Evolutionary conservation across 768 basidiomycete genomes (phyloP).

Genomic region (Crepidotus variabilis): DNA sequence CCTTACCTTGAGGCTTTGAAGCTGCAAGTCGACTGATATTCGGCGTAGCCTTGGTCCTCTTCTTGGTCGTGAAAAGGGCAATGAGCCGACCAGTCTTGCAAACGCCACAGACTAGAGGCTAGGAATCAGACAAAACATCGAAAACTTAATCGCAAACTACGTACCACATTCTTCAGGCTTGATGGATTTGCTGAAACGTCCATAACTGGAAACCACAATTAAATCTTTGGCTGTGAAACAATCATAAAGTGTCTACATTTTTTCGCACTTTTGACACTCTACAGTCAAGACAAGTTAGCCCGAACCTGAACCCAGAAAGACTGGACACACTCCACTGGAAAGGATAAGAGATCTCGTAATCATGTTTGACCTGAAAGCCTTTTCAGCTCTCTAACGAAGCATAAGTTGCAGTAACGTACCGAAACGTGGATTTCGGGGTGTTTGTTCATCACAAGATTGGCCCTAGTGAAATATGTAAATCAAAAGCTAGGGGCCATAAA

Average conservation of each 20-base stretch:
- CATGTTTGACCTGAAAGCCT: constrained; percentile 55
- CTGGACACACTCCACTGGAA: constrained; percentile 65
- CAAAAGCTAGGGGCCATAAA: not conserved
- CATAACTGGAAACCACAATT: constrained; percentile 45
- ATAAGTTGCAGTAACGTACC: constrained; percentile 27
- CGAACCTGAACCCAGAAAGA: not conserved
- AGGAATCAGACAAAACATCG: not conserved
- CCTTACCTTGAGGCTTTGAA: constrained; percentile 40
- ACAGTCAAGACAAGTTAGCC: constrained; percentile 1
- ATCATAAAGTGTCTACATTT: constrained; percentile 39
- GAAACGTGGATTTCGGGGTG: constrained; percentile 71
- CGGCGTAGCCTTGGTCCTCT: constrained; percentile 26
- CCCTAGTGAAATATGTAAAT: constrained; percentile 40
- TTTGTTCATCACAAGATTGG: constrained; percentile 61
- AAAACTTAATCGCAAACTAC: constrained; percentile 18
- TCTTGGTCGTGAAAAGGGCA: constrained; percentile 48
- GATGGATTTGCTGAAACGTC: constrained; percentile 73
- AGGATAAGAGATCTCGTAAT: constrained; percentile 72
- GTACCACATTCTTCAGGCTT: constrained; percentile 58
- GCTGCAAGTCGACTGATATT: constrained; percentile 42
- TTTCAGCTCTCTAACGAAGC: not conserved
- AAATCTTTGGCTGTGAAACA: not conserved
- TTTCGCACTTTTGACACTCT: constrained; percentile 65
- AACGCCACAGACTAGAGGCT: constrained; percentile 54
- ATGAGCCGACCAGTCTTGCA: constrained; percentile 59